A percentile compares a stretch with the other conserved stretches of the same genome.
phyloP scores from a whole-genome alignment of 495 filamentous ascomycete genomes.

The Darksidea phi region DNA sequence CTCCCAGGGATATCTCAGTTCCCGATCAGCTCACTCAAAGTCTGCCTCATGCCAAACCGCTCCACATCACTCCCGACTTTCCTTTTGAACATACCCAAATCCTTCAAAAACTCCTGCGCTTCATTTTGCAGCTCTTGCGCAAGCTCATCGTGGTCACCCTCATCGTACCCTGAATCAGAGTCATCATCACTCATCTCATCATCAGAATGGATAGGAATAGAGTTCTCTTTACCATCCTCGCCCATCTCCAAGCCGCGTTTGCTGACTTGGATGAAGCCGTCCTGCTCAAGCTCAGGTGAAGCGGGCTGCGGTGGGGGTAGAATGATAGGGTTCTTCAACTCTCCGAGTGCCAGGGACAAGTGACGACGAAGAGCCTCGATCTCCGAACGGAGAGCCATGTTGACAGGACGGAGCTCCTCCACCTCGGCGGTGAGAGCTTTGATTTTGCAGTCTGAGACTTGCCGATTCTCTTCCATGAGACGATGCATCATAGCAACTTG shows the following conservation, averaged over 20 bases:
- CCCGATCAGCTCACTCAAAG: constrained; percentile 13
- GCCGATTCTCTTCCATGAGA: constrained; percentile 85
- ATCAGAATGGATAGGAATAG: constrained; percentile 38
- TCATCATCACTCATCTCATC: constrained; percentile 37
- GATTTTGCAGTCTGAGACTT: constrained; percentile 90
- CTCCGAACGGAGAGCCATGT: constrained; percentile 67
- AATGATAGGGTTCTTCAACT: constrained; percentile 83
- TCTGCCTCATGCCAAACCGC: constrained; percentile 46
- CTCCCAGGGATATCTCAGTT: constrained; percentile 2
- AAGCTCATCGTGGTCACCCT: constrained; percentile 40
- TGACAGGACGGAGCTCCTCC: constrained; percentile 43
- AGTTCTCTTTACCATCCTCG: constrained; percentile 37
- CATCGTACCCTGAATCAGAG: constrained; percentile 50
- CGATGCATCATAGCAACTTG: constrained; percentile 82
- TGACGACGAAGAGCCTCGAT: constrained; percentile 87
- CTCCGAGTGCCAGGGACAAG: constrained; percentile 79
- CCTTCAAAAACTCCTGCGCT: constrained; percentile 53
- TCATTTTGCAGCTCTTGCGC: constrained; percentile 53
- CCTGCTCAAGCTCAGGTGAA: constrained; percentile 9
- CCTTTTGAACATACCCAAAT: constrained; percentile 75
- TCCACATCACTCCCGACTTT: constrained; percentile 78
- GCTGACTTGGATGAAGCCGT: constrained; percentile 15
- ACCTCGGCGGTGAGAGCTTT: constrained; percentile 73
- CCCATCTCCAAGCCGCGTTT: constrained; percentile 24
- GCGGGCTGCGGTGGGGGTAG: constrained; percentile 41